Percentiles rank a stretch among this genome's conserved stretches.
Conservation (phyloP, 495 filamentous ascomycete genomes). For the Pseudotulostoma volvatum region DNA sequence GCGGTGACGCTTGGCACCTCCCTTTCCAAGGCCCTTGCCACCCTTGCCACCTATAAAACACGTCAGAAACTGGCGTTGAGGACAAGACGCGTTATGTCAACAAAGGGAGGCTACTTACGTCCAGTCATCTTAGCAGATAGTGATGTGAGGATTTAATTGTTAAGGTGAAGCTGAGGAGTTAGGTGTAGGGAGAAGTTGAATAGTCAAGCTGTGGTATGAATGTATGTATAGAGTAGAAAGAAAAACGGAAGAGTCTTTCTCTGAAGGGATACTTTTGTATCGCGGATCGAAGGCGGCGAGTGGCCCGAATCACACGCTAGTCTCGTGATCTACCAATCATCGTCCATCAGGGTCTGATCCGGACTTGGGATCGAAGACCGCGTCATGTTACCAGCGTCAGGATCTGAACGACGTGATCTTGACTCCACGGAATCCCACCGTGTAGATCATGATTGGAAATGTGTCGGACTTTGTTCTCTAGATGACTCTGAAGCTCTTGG, state of each 20-base stretch:
- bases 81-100: slow-evolving; percentile 3
- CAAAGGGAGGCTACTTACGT: slow-evolving; percentile 32
- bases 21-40: slow-evolving; percentile 98
- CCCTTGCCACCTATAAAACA: slow-evolving; percentile 66
- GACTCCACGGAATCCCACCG: slow-evolving; percentile 9
- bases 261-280: slow-evolving; percentile 36
- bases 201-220: slow-evolving; percentile 13
- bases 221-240: slow-evolving; percentile 28
- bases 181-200: slow-evolving; percentile 18
- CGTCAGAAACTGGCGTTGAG: slow-evolving; percentile 25
- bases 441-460: slow-evolving; percentile 10
- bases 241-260: slow-evolving; percentile 15
- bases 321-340: slow-evolving; percentile 26
- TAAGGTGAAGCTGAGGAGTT: slow-evolving; percentile 10
- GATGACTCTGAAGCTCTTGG: slow-evolving; percentile 7
- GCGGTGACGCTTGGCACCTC: slow-evolving; percentile 74
- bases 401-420: slow-evolving; percentile 20
- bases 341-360: slow-evolving; percentile 15
- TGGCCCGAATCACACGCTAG: slow-evolving; percentile 28
- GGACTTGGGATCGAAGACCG: slow-evolving; percentile 17
- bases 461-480: not conserved
- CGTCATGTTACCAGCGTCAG: too few species aligned
- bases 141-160: slow-evolving; percentile 19
- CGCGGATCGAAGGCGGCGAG: slow-evolving; percentile 14
- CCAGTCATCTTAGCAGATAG: slow-evolving; percentile 42